Base-by-base conservation (phyloP, 2,329 filamentous ascomycete genomes). In the Metarhizium humberi region DNA sequence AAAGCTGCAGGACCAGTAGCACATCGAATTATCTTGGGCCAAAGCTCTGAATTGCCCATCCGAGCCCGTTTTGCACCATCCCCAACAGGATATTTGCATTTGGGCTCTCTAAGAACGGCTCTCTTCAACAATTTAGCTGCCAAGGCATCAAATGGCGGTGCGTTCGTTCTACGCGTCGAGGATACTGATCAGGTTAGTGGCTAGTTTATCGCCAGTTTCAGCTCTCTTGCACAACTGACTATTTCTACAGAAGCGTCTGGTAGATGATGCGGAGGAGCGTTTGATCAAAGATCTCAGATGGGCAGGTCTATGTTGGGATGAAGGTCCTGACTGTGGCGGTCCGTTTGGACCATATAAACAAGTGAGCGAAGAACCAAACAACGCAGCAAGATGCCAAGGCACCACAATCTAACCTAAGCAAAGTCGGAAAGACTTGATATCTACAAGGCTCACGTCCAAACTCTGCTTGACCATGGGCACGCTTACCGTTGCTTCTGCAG, bases 41-140 rank as follows among this genome's bases (percentile, higher is more conserved):
- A 72, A 51, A 64, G 61, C 83, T 83, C 57, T 78, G 90, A 68
- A 90, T 56, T 62, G 13, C 70, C 70, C 13, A 70, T 73, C 50
- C 62, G 71, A 34, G 66, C 94, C 18, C 86, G 94, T 50, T 99
- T 99, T 71, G 94, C 95, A 1, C 94, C 94, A 0, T 97, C 94
- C 1, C 94, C 94, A 0, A 99, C 94, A 0, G 94, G 94, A 1
- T 92, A 92, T 64, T 78, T 99, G 29, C 94, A 99, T 71, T 77
- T 99, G 13, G 94, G 94, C 4, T 96, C 92, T 0, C 71, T 99
- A 40, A 80, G 94, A 56, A 99, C 94, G 0, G 95, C 95, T 0
- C 73, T 99, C n/a, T 97, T 91, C 75, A 97, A 96, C 66, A 96
- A 92, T 62, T 75, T 99, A 4, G 78, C 95, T n/a, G 92, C 94